phyloP scores from a whole-genome alignment of 305 asterid genomes.

The Solanum hybrid region DNA sequence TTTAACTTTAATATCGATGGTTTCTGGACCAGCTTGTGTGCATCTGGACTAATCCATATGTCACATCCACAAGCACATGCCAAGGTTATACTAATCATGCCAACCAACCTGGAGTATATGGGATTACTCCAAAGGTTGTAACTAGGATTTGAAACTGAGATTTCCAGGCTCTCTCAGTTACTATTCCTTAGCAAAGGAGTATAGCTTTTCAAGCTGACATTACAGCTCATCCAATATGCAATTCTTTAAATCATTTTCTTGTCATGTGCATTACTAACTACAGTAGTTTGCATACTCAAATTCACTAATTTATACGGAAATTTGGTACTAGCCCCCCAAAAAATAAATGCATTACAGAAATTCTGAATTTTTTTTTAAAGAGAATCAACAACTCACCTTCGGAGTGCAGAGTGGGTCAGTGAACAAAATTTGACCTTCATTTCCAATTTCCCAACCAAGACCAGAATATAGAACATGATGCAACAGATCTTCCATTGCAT shows the following conservation, averaged over 20 bases:
- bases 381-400: conserved; percentile 36
- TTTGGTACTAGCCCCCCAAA: background rate
- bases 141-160: background rate
- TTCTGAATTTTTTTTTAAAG: no score
- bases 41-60: background rate
- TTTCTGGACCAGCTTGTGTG: background rate
- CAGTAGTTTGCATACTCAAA: background rate
- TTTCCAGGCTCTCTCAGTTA: background rate
- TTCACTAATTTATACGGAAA: background rate
- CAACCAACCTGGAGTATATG: background rate
- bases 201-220: background rate
- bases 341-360: background rate
- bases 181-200: background rate
- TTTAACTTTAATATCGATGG: background rate
- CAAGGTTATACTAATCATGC: background rate
- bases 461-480: conserved; percentile 68
- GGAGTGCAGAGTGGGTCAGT: conserved; percentile 95
- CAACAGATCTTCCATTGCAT: conserved; percentile 91
- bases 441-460: conserved; percentile 89
- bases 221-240: background rate
- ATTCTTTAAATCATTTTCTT: background rate
- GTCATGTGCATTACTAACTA: background rate
- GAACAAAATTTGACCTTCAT: conserved; percentile 87
- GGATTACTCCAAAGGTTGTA: background rate
- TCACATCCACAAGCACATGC: background rate